Conservation (phyloP, 2,329 filamentous ascomycete genomes). For the Orbilia javanica region DNA sequence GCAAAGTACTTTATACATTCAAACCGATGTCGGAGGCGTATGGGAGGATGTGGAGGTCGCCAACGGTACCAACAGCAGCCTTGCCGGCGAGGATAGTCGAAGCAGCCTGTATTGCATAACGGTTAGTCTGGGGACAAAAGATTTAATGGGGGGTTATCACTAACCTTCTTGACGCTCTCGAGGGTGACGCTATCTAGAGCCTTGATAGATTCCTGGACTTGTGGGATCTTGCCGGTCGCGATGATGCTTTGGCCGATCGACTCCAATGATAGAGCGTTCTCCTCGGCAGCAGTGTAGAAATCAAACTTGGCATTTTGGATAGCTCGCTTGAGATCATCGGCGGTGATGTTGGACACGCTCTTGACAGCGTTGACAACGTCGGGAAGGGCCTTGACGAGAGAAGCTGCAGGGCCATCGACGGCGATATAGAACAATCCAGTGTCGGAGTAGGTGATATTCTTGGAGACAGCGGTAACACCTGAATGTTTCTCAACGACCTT, state of each 20-base stretch:
- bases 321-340: slow-evolving; percentile 92
- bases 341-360: slow-evolving; percentile 79
- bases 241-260: slow-evolving; percentile 87
- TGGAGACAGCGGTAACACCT: slow-evolving; percentile 77
- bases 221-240: slow-evolving; percentile 82
- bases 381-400: slow-evolving; percentile 79
- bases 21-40: slow-evolving; percentile 95
- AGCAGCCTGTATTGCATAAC: slow-evolving; percentile 74
- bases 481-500: slow-evolving; percentile 79
- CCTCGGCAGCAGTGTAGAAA: slow-evolving; percentile 84
- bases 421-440: slow-evolving; percentile 89
- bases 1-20: slow-evolving; percentile 76
- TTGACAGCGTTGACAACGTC: slow-evolving; percentile 85
- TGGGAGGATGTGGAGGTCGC: slow-evolving; percentile 90
- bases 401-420: slow-evolving; percentile 79
- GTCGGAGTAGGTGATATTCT: slow-evolving; percentile 90
- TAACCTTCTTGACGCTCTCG: slow-evolving; percentile 86
- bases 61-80: slow-evolving; percentile 88
- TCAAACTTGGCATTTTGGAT: slow-evolving; percentile 93
- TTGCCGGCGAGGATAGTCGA: slow-evolving; percentile 89
- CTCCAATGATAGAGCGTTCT: slow-evolving; percentile 80
- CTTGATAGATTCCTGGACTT: slow-evolving; percentile 83
- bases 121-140: slow-evolving; percentile 4
- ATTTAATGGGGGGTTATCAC: slow-evolving; percentile 63
- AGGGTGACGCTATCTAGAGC: slow-evolving; percentile 83